phyloP scores from a whole-genome alignment of 805 yeast genomes.

The Pichia californica region DNA sequence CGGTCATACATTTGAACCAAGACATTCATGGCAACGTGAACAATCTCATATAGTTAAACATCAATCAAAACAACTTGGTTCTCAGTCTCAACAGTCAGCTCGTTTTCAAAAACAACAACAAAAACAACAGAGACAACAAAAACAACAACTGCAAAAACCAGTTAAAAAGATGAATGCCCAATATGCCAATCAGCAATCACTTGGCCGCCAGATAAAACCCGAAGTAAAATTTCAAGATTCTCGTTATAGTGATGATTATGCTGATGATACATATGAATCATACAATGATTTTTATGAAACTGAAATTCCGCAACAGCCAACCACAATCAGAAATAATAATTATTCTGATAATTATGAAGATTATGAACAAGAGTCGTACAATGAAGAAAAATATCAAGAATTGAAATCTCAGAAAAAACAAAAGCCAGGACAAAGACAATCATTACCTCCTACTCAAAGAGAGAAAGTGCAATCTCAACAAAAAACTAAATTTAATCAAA shows the following conservation, averaged over 20 bases:
- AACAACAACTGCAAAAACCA: not conserved
- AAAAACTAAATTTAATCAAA: no score
- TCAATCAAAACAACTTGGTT: not conserved
- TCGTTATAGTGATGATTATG: not conserved
- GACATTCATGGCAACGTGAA: no score
- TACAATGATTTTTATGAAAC: not conserved
- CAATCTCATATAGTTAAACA: not conserved
- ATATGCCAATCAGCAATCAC: not conserved
- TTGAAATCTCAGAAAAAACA: not conserved
- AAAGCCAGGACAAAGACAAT: not conserved
- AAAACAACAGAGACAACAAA: no score
- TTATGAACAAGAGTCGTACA: not conserved
- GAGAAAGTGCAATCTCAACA: no score
- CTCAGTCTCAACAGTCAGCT: no score
- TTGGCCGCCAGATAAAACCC: not conserved
- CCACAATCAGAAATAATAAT: no score
- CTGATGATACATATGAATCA: not conserved
- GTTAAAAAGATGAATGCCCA: no score
- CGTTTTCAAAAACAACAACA: no score
- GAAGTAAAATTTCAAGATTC: conserved; percentile 7
- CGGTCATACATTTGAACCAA: not conserved
- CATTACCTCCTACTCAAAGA: no score
- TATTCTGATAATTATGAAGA: not conserved
- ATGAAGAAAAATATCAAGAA: not conserved
- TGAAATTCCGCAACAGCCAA: not conserved